Conservation (phyloP, 2,329 filamentous ascomycete species). For the Fusarium phyllophilum region DNA sequence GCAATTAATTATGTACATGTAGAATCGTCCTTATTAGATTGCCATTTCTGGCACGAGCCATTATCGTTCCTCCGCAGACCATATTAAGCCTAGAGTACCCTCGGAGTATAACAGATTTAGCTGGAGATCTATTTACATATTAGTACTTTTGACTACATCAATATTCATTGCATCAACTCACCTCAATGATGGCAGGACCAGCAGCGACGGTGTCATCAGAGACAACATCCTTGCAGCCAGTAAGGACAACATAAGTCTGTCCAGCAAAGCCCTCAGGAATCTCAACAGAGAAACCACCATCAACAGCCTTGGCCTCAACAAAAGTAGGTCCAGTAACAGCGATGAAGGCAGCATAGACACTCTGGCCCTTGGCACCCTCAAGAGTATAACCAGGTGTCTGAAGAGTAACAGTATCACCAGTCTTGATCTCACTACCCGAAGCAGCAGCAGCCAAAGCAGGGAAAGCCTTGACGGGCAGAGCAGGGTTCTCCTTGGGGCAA, state of each 20-base stretch:
- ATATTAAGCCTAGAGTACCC: fast-evolving
- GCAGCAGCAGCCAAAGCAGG: constrained; percentile 55
- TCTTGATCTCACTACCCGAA: constrained; percentile 38
- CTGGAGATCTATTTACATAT: constrained; percentile 10
- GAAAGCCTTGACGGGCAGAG: constrained; percentile 70
- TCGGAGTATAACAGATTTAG: neutral
- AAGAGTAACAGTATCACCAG: constrained; percentile 42
- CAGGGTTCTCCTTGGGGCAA: constrained; percentile 65
- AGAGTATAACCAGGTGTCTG: constrained; percentile 42
- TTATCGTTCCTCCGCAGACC: neutral
- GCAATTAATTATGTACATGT: neutral
- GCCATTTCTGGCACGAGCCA: neutral
- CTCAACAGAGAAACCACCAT: constrained; percentile 38
- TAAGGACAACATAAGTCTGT: constrained; percentile 54
- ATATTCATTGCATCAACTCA: neutral
- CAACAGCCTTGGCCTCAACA: constrained; percentile 31
- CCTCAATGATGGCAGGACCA: constrained; percentile 50
- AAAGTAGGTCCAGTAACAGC: constrained; percentile 42
- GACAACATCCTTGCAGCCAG: constrained; percentile 48
- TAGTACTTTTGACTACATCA: neutral
- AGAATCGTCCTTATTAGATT: neutral
- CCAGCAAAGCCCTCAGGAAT: constrained; percentile 48
- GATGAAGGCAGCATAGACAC: constrained; percentile 50
- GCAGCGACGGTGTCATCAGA: constrained; percentile 52
- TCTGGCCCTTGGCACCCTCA: constrained; percentile 34